Evolutionary conservation across 2,329 filamentous ascomycete species (phyloP).

Genomic region (Curvularia spicifera): DNA sequence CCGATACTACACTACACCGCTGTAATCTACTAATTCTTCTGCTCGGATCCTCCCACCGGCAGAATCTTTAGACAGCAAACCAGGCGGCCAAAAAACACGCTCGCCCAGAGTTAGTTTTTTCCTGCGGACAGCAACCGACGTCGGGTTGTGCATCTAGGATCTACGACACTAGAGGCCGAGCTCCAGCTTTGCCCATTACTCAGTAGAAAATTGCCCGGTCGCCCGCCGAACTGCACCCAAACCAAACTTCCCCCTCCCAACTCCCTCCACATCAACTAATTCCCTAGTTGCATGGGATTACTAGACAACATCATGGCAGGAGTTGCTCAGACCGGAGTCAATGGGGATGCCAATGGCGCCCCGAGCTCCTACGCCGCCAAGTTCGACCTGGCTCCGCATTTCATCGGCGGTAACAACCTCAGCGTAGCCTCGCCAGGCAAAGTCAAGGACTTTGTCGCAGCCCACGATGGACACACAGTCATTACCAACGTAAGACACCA

Average conservation of each 20-base stretch:
- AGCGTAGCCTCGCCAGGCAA: slow-evolving; percentile 80
- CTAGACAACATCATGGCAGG: slow-evolving; percentile 43
- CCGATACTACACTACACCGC: slow-evolving; percentile 16
- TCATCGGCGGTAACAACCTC: slow-evolving; percentile 92
- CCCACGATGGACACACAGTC: slow-evolving; percentile 92
- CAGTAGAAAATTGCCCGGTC: slow-evolving; percentile 35
- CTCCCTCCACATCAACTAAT: slow-evolving; percentile 21
- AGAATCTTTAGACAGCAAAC: slow-evolving; percentile 11
- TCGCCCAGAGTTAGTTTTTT: background rate
- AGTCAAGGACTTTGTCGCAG: slow-evolving; percentile 94
- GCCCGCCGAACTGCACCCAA: slow-evolving; percentile 22
- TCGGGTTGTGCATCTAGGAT: slow-evolving; percentile 17
- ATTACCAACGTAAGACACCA: slow-evolving; percentile 84
- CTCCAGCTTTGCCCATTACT: slow-evolving; percentile 27
- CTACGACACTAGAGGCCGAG: slow-evolving; percentile 32
- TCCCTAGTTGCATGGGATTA: slow-evolving; percentile 37
- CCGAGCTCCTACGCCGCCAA: slow-evolving; percentile 76
- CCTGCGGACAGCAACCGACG: slow-evolving; percentile 10
- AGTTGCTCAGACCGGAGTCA: slow-evolving; percentile 43
- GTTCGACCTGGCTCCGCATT: slow-evolving; percentile 86
- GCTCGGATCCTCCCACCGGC: slow-evolving; percentile 30
- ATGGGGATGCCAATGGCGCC: slow-evolving; percentile 59
- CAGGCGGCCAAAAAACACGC: background rate
- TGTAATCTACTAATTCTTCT: slow-evolving; percentile 31
- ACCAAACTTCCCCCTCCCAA: slow-evolving; percentile 18